Base-by-base conservation (phyloP, 169 alveolate species). In the Plasmodium gonderi region DNA sequence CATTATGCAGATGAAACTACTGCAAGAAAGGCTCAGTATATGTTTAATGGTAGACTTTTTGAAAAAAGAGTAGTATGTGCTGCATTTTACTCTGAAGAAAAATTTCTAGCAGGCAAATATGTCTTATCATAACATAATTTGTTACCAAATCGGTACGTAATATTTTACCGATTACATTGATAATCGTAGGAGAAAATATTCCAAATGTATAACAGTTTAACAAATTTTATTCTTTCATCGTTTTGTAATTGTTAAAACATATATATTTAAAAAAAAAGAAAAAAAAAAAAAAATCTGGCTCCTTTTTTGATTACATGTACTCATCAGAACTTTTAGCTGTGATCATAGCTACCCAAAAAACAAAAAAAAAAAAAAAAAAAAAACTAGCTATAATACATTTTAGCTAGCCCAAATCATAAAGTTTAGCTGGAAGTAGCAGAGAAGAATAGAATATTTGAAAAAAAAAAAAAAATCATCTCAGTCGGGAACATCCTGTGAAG, bases 1-100 rank as follows among this genome's bases (percentile, higher is more conserved):
- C 92, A 91, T 75, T 97, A 92, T 74, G 90, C 60, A 3, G 97
- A 96, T 91, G 97, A 93, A 67, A 81, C 96, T 36, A 87, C 97
- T n/a, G 97, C 97, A 42, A 91, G 98, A 68, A 94, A 95, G 90
- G 98, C 98, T n/a, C 98, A 96, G 81, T 90, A 91, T 75, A 97
- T 96, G 98, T 76, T 97, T 83, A 97, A 97, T 92, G 98, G 98
- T 0, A 80, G 98, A 29, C 90, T 95, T 6, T 97, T 97, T 40
- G 98, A 97, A 95, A 96, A 95, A 60, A 96, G 98, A 60, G 97
- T 97, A 9, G 97, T 96, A 68, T 97, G 98, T 72, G 98, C 98
- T 44, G 97, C 98, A n/a, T 97, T 97, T 80, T 97, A 91, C 79
- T 98, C 98, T 11, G 96, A 94, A 49, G 98, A 97, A 36, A 94